Conservation (phyloP, 2,329 filamentous ascomycete genomes). For the Botrytis fabae region DNA sequence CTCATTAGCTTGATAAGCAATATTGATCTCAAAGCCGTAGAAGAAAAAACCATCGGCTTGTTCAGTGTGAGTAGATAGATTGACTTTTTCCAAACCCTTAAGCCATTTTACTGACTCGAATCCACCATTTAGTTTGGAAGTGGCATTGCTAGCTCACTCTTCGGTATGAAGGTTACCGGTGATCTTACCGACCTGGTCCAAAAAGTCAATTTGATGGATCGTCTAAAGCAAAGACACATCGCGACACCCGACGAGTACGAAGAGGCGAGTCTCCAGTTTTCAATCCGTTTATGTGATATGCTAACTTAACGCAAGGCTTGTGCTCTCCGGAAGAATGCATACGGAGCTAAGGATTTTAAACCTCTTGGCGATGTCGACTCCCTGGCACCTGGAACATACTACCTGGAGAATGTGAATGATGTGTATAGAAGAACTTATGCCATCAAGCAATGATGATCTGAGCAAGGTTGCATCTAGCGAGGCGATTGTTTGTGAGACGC, state of each 20-base stretch:
- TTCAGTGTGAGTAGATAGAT: background rate
- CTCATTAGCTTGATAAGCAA: conserved; percentile 14
- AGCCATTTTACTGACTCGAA: background rate
- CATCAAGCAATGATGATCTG: background rate
- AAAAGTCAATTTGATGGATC: background rate
- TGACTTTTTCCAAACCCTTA: background rate
- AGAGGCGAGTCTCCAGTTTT: background rate
- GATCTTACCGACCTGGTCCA: background rate
- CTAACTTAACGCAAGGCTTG: background rate
- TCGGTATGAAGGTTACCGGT: background rate
- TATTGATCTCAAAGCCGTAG: background rate
- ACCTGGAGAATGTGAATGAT: background rate
- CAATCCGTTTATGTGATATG: background rate
- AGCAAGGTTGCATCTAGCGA: background rate
- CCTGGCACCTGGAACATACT: background rate
- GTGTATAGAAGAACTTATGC: background rate
- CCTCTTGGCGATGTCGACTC: background rate
- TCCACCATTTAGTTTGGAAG: background rate
- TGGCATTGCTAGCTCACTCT: conserved; percentile 1
- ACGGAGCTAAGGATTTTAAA: background rate
- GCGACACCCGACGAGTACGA: conserved; percentile 7
- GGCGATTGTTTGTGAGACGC: background rate
- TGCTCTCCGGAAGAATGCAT: background rate
- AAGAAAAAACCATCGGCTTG: conserved; percentile 3
- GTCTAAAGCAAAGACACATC: conserved; percentile 1